These are phyloP conservation scores for Cucurbita moschata DNA, from an alignment of 306 rosid species.

Conservation along the genomic window DNA sequence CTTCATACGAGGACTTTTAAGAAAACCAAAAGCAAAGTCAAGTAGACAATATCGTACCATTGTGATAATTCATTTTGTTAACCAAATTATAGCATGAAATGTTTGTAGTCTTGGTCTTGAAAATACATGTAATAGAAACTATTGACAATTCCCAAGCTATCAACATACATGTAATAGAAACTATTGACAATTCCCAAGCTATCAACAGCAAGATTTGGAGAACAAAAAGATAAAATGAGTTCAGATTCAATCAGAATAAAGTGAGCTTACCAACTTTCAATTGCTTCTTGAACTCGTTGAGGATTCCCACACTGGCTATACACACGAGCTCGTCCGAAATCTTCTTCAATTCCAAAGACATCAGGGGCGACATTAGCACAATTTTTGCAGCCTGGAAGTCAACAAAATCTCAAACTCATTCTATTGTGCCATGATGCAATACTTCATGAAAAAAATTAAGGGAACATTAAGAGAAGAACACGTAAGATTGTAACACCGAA, in stretches of 20 bases:
- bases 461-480: not conserved
- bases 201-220: not conserved
- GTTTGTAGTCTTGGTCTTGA: too few relatives aligned
- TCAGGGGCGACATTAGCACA: slow-evolving; percentile 70
- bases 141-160: too few relatives aligned
- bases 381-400: slow-evolving; percentile 72
- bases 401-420: not conserved
- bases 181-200: not conserved
- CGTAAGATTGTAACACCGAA: too few relatives aligned
- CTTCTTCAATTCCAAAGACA: slow-evolving; percentile 79
- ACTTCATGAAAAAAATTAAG: not conserved
- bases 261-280: slow-evolving; percentile 65
- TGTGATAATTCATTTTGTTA: not conserved
- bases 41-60: too few relatives aligned
- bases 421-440: not conserved
- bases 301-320: slow-evolving; percentile 47
- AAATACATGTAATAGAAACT: not conserved
- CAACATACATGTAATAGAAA: not conserved
- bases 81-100: not conserved
- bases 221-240: not conserved
- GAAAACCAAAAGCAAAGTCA: too few relatives aligned
- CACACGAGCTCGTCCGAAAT: slow-evolving; percentile 84
- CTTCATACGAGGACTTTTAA: too few relatives aligned
- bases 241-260: not conserved
- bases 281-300: slow-evolving; percentile 54